Conservation (phyloP, 1,284 basidiomycete species). For the Rhodotorula sp. region DNA sequence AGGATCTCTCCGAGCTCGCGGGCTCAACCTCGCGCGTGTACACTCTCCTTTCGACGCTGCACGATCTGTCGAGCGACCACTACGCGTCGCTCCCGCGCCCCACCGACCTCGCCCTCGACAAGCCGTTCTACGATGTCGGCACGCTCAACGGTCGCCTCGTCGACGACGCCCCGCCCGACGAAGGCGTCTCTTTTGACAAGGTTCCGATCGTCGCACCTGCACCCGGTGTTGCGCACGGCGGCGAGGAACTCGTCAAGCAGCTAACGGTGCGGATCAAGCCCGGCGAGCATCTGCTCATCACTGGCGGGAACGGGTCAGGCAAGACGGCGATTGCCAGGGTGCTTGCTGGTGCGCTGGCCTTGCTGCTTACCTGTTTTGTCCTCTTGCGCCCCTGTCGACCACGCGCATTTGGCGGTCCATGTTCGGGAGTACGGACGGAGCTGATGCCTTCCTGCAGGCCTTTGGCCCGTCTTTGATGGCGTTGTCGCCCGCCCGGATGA, state of each 20-base stretch:
- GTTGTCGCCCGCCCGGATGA: slow-evolving; percentile 53
- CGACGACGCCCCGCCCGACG: slow-evolving; percentile 31
- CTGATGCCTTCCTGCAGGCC: slow-evolving; percentile 57
- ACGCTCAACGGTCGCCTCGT: slow-evolving; percentile 55
- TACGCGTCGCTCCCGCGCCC: slow-evolving; percentile 57
- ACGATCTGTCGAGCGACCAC: slow-evolving; percentile 60
- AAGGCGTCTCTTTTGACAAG: slow-evolving; percentile 63
- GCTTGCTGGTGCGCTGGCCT: slow-evolving; percentile 56
- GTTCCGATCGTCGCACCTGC: slow-evolving; percentile 70
- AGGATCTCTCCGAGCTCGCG: slow-evolving; percentile 85
- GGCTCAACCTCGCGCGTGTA: slow-evolving; percentile 90
- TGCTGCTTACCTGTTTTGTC: no score
- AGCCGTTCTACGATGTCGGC: slow-evolving; percentile 55
- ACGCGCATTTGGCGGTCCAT: no score
- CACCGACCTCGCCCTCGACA: slow-evolving; percentile 41
- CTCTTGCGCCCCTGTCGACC: no score
- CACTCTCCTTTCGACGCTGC: slow-evolving; percentile 79
- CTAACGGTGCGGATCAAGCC: slow-evolving; percentile 70
- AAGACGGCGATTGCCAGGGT: slow-evolving; percentile 92
- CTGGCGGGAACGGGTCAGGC: slow-evolving; percentile 73
- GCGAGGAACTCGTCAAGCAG: slow-evolving; percentile 69
- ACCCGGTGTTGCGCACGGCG: slow-evolving; percentile 58
- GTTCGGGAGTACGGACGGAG: background rate
- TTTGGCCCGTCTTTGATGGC: slow-evolving; percentile 68
- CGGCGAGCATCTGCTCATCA: slow-evolving; percentile 91